These are phyloP conservation scores for Pythium utonaiense DNA, from an alignment of 352 stramenopile genomes.

Conservation along the genomic window DNA sequence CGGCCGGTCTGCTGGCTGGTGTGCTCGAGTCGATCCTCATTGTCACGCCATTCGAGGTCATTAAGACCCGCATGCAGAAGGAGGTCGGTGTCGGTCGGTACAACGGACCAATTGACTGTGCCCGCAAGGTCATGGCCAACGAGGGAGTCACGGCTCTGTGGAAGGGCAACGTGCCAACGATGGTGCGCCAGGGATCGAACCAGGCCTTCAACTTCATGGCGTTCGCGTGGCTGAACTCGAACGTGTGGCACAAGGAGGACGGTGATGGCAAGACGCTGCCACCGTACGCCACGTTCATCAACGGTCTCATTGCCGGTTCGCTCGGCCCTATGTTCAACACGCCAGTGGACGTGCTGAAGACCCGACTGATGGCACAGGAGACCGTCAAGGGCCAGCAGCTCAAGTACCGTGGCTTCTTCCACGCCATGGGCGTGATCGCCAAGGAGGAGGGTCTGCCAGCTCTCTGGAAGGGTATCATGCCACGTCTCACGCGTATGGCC, in stretches of 20 bases:
- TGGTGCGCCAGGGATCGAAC: conserved; percentile 96
- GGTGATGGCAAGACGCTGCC: conserved; percentile 89
- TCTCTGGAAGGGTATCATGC: conserved; percentile 96
- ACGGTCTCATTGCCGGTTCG: conserved; percentile 88
- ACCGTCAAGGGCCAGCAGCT: conserved; percentile 84
- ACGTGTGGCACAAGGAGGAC: conserved; percentile 90
- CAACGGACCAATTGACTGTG: conserved; percentile 90
- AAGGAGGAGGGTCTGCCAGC: conserved; percentile 92
- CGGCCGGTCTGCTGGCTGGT: conserved; percentile 88
- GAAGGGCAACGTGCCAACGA: conserved; percentile 95
- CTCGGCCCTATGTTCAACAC: conserved; percentile 88
- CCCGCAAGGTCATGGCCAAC: conserved; percentile 88
- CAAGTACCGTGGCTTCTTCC: conserved; percentile 95
- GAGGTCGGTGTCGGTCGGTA: conserved; percentile 90
- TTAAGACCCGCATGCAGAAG: conserved; percentile 97
- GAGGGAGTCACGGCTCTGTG: conserved; percentile 94
- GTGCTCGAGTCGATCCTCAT: conserved; percentile 96
- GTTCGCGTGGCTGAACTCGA: conserved; percentile 90
- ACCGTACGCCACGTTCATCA: conserved; percentile 92
- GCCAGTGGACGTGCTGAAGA: conserved; percentile 95
- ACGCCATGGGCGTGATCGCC: conserved; percentile 92
- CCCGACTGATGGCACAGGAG: conserved; percentile 89
- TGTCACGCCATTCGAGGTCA: conserved; percentile 97
- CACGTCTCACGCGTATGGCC: conserved; percentile 94
- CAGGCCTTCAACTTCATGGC: conserved; percentile 98